Conservation (phyloP, 1,139 yeast species). For the Nematodospora anomalae region DNA sequence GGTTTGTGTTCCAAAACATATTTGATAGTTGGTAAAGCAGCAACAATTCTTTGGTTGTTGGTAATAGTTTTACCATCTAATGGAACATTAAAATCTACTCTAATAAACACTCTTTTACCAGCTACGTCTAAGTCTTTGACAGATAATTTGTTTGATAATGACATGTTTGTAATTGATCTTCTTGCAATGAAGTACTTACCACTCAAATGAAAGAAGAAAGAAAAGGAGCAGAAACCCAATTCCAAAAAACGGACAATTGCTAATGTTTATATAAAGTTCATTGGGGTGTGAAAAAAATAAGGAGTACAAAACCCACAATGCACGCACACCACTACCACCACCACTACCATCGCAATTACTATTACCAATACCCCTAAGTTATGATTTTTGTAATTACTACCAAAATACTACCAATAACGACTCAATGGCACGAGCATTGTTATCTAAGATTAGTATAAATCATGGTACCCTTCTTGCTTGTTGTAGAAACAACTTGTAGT, state of each 20-base stretch:
- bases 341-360: too few species aligned
- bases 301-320: too few species aligned
- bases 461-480: too few species aligned
- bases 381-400: too few species aligned
- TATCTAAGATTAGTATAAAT: too few species aligned
- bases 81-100: conserved; percentile 98
- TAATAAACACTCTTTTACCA: conserved; percentile 91
- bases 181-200: conserved; percentile 9
- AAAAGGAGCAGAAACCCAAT: conserved; percentile 1
- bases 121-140: conserved; percentile 84
- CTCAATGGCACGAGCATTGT: too few species aligned
- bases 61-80: conserved; percentile 94
- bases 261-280: neutral
- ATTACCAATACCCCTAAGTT: too few species aligned
- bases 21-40: conserved; percentile 95
- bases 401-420: too few species aligned
- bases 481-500: too few species aligned
- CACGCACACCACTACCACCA: too few species aligned
- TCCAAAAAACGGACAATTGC: neutral
- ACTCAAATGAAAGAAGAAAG: conserved; percentile 2
- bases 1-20: conserved; percentile 89
- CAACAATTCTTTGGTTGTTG: conserved; percentile 97
- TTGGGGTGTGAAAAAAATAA: neutral
- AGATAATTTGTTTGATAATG: conserved; percentile 86
- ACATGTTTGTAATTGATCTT: conserved; percentile 48